Evolutionary conservation across 768 basidiomycete genomes (phyloP), one percentile per base, ranked within the genome.

Genomic region (Chalciporus pseudorubinellus): DNA sequence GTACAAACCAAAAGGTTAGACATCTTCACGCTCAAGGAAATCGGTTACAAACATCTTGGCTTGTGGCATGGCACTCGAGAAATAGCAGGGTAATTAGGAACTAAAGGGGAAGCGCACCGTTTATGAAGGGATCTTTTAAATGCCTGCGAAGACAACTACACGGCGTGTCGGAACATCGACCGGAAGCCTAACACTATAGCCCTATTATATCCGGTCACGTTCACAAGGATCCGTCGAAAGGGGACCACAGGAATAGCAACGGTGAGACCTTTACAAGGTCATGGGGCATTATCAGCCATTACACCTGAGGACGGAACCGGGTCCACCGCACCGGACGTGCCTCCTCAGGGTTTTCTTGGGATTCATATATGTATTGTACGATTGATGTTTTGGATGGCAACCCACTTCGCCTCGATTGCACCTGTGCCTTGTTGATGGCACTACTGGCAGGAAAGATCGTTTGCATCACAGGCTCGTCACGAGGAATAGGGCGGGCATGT

Each of bases 401-500:
- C 19, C 10, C 28, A 18, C 10, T 18, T 20, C 43, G 19, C 18
- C 19, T 22, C 31, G 11, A 22, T 12, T 10, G 20, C 21, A 29
- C 39, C n/a, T n/a, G 13, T n/a, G n/a, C n/a, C n/a, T n/a, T n/a
- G 18, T 28, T 29, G 39, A 78, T 77, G 74, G 57, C 69, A 46
- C 69, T 84, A 18, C 74, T 79, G 21, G 58, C 70, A 19, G 72
- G 75, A 59, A 87, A 87, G 63, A 69, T 86, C 36, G 81, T 87
- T 14, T 81, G 80, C 52, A 83, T 90, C 57, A 89, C 87, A 14
- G 87, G 87, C 16, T 76, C 83, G n/a, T 85, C 84, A 7, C 74
- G 83, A 52, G 88, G 87, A 19, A 90, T 90, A 51, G 87, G 88
- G 12, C 75, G 83, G 54, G 84, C 81, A 24, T 85, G 84, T 56